Evolutionary conservation across 192 early-diverging fungal genomes (phyloP), one percentile per base, ranked within the genome.

Genomic region (Coemansia sp.): DNA sequence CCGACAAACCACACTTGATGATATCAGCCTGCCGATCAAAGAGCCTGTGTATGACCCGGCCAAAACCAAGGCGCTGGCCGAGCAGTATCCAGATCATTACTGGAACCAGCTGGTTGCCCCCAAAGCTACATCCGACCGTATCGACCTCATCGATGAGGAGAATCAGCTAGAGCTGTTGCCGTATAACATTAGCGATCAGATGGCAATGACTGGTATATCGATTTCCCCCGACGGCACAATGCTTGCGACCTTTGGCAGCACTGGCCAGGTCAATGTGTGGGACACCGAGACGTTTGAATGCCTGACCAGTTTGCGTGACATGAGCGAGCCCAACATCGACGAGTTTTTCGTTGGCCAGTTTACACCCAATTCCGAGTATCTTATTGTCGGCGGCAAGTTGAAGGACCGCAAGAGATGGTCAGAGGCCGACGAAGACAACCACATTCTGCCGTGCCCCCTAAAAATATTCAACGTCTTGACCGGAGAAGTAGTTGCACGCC

Each of bases 351-450:
- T 91, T 31, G 94, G 94, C 35, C 82, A 88, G 34, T 97, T 95
- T 48, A 85, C 86, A 10, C 87, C 87, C 25, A 83, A 87, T 62
- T 82, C 86, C 10, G 83, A 82, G 45, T 73, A 86, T 18, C 61
- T 98, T 4, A 84, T 90, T 20, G 88, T 90, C 20, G 95, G 89
- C 7, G 95, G 95, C 58, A 98, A 96, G 72, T 84, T 91, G 31
- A 98, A 96, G 71, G 93, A 98, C 65, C 83, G 93, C 42, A 85
- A 88, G 61, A 79, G 86, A 35, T 96, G 95, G 95, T 93, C 88
- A 7, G 85, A 89, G 53, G 89, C 90, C 51, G 95, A 96, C 63
- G 89, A 94, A 4, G 95, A 98, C 68, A 96, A 95, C 72, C 92
- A 94, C 59, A 94, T 98, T 63, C 67, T 98, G 70, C 92, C 93